Evolutionary conservation across 306 rosid genomes (phyloP).

Genomic region (Mimosa bimucronata): DNA sequence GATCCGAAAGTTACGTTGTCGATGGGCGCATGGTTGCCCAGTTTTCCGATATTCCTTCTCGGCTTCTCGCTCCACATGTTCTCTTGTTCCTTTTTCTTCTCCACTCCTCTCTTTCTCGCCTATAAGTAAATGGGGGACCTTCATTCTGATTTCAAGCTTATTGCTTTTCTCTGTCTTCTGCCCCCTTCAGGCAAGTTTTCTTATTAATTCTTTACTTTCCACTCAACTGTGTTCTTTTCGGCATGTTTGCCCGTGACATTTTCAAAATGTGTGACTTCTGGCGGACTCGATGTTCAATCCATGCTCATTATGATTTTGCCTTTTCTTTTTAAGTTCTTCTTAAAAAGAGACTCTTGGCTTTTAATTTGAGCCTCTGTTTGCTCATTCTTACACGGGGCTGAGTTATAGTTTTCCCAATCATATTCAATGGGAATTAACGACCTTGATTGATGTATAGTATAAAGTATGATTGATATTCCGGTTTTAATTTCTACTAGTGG

Average conservation of each 20-base stretch:
- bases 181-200: slow-evolving; percentile 36
- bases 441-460: background rate
- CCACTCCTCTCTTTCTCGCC: background rate
- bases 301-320: background rate
- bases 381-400: background rate
- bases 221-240: slow-evolving; percentile 17
- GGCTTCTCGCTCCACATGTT: slow-evolving; percentile 15
- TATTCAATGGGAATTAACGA: background rate
- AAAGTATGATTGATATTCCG: background rate
- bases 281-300: slow-evolving; percentile 7
- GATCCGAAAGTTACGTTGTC: slow-evolving; percentile 49
- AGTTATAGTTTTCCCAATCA: background rate
- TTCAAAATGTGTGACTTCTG: background rate
- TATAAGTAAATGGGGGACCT: slow-evolving; percentile 23
- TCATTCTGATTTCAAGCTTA: slow-evolving; percentile 32
- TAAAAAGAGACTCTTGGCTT: background rate
- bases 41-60: background rate
- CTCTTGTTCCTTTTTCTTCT: background rate
- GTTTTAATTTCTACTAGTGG: slow-evolving; percentile 5
- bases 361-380: background rate
- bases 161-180: slow-evolving; percentile 42
- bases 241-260: background rate
- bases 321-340: background rate
- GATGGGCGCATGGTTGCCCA: slow-evolving; percentile 9
- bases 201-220: slow-evolving; percentile 19